A percentile compares a stretch with the other conserved stretches of the same genome.
Conservation (phyloP, 306 rosid genomes). For the Erythrophleum fordii region DNA sequence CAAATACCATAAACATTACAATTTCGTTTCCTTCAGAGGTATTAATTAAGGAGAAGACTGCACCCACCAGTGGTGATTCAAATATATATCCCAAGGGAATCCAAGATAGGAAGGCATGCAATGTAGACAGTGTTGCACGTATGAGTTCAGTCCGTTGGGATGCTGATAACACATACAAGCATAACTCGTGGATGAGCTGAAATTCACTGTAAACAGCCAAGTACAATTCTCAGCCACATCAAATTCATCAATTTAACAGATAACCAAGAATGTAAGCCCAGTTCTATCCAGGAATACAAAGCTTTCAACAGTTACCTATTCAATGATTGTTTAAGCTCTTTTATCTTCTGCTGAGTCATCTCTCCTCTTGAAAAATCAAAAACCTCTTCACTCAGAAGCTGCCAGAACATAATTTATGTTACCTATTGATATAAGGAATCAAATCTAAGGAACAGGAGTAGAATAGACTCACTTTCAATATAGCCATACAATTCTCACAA, state of each 20-base stretch:
- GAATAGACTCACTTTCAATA: conserved; percentile 44
- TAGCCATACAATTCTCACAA: conserved; percentile 84
- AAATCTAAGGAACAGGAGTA: neutral
- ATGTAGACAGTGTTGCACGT: conserved; percentile 87
- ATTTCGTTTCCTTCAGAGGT: conserved; percentile 16
- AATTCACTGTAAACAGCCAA: conserved; percentile 81
- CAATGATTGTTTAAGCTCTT: conserved; percentile 57
- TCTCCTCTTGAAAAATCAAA: conserved; percentile 65
- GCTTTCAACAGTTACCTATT: conserved; percentile 19
- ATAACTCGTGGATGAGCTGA: conserved; percentile 97
- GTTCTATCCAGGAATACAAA: neutral
- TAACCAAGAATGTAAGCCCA: neutral
- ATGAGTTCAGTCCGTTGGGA: conserved; percentile 94
- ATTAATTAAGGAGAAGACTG: conserved; percentile 26
- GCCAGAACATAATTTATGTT: conserved; percentile 26
- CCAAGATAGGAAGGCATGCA: conserved; percentile 98
- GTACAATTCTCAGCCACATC: conserved; percentile 33
- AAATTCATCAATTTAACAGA: neutral
- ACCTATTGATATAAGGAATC: conserved; percentile 20
- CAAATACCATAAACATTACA: conserved; percentile 22
- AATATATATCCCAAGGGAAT: conserved; percentile 98
- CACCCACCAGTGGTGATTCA: conserved; percentile 90
- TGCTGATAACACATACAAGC: conserved; percentile 92
- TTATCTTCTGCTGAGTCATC: conserved; percentile 62
- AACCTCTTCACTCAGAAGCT: conserved; percentile 66